Evolutionary conservation across 2,329 filamentous ascomycete species (phyloP).

Genomic region (Macrophomina tecta): DNA sequence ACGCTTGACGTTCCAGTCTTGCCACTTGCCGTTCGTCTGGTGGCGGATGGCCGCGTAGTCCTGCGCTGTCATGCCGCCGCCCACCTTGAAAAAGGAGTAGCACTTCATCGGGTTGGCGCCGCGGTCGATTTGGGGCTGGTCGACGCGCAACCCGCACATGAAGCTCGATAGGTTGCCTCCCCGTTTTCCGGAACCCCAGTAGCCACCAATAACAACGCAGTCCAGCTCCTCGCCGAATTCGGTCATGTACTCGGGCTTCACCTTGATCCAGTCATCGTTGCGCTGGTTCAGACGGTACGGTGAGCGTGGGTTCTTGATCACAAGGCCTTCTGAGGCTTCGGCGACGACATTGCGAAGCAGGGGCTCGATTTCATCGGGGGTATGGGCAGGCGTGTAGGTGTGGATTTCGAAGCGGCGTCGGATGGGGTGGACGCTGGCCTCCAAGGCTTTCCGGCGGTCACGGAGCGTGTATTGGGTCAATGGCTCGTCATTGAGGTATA

Average conservation of each 20-base stretch:
- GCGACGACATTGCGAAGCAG: conserved; percentile 82
- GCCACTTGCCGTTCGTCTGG: conserved; percentile 90
- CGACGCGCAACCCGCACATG: conserved; percentile 82
- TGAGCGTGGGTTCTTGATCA: conserved; percentile 91
- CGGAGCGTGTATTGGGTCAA: conserved; percentile 83
- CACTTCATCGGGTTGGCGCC: conserved; percentile 72
- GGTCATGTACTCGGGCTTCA: conserved; percentile 98
- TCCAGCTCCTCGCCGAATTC: conserved; percentile 95
- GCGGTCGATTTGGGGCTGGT: conserved; percentile 67
- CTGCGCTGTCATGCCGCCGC: conserved; percentile 84
- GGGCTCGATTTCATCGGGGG: conserved; percentile 76
- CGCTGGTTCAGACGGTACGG: conserved; percentile 86
- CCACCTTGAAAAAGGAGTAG: conserved; percentile 96
- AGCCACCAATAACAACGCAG: conserved; percentile 86
- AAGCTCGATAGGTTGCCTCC: conserved; percentile 86
- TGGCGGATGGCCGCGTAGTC: conserved; percentile 87
- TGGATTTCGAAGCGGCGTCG: conserved; percentile 85
- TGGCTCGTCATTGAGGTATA: conserved; percentile 82
- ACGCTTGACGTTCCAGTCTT: conserved; percentile 77
- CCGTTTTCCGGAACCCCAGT: conserved; percentile 85
- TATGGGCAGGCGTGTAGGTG: conserved; percentile 68
- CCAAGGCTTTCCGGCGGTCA: conserved; percentile 78
- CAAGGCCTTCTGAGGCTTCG: conserved; percentile 85
- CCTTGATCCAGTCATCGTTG: conserved; percentile 97
- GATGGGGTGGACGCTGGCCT: conserved; percentile 71